These are phyloP conservation scores for Dimargaris verticillata DNA, from an alignment of 192 early-diverging fungal species.

Conservation along the genomic window DNA sequence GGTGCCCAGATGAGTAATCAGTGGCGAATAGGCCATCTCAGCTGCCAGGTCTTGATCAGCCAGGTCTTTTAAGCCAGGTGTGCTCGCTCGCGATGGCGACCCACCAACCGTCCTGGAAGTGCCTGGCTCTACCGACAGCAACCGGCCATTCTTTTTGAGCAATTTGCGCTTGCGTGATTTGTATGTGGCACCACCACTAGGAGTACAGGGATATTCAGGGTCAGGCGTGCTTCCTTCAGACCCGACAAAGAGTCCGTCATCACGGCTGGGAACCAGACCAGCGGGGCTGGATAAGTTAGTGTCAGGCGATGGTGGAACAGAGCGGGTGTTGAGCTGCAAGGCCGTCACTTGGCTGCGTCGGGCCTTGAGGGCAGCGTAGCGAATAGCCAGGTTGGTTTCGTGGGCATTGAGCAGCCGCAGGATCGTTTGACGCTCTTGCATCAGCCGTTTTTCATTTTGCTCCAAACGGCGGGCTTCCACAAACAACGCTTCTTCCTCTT, in stretches of 20 bases:
- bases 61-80: neutral
- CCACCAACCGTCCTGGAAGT: neutral
- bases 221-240: neutral
- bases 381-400: conserved; percentile 14
- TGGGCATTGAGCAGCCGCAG: conserved; percentile 36
- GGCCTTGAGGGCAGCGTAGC: neutral
- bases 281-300: neutral
- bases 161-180: conserved; percentile 7
- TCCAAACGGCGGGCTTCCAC: conserved; percentile 66
- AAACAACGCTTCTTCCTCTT: conserved; percentile 74
- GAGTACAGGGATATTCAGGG: neutral
- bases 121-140: neutral
- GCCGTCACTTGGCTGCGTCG: neutral
- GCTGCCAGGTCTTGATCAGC: neutral
- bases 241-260: neutral
- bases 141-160: neutral
- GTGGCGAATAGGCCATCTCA: neutral
- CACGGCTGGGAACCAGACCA: neutral
- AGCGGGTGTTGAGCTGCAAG: neutral
- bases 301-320: too few relatives aligned
- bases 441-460: conserved; percentile 55
- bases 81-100: neutral
- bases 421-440: conserved; percentile 63
- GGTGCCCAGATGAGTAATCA: neutral
- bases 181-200: neutral